Evolutionary conservation across 2,329 filamentous ascomycete species (phyloP), one percentile per base, ranked within the genome.

Genomic region (Claviceps arundinis): DNA sequence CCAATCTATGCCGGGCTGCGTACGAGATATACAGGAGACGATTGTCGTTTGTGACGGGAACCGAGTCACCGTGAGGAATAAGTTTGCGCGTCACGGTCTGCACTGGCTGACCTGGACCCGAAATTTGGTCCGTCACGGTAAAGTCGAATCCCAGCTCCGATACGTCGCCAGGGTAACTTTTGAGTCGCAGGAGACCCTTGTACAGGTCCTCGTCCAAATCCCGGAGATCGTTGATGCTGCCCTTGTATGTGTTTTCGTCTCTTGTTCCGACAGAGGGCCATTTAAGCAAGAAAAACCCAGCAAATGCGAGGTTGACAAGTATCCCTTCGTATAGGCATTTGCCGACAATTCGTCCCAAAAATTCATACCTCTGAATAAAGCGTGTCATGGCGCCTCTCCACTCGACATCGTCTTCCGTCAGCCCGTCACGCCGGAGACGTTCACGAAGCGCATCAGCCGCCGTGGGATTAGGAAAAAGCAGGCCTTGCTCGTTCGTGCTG

Each of bases 311-410:
- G 66, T 98, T 90, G 47, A 97, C 84, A 3, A 98, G 76, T 45
- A 98, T 97, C 0, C 90, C 90, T 70, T 98, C 93, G 63, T 98
- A 98, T 62, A 98, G 74, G 68, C 93, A 98, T 65, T 98, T 98
- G 11, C 93, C 93, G 26, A 98, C 84, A 30, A 98, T 80, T 3
- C 93, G 85, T 1, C 93, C 93, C 0, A 97, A 73, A 58, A 98
- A 98, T 62, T 97, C 90, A 63, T 89, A 97, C 14, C 83, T 80
- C 56, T 78, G 79, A 5, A 93, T 72, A 16, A 93, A 67, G 30
- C 82, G 76, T 4, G 69, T 65, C 48, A 89, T 72, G 2, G 71
- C 67, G 0, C 76, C 73, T 50, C 74, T 76, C 72, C 78, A 87
- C 24, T 78, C 74, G 3, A 70, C 60, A 19, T 76, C 76, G 2